Evolutionary conservation across 306 rosid species (phyloP), one percentile per base, ranked within the genome.

Genomic region (Sechiopsis laciniata): DNA sequence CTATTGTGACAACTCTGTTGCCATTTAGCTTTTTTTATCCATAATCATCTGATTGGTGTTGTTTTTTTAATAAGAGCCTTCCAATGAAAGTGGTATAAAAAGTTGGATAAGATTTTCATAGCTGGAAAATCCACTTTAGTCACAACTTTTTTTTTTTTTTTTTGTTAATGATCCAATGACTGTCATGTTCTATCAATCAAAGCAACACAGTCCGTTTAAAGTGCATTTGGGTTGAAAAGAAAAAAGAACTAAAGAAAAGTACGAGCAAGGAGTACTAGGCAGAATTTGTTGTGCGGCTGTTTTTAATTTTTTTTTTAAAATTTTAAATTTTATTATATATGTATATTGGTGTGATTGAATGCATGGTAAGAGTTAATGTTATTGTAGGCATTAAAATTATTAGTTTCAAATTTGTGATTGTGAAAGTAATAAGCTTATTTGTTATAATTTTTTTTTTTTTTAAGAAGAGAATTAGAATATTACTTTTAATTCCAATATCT

Each of bases 201-300:
- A 45, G 13, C 32, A 48, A 48, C 57, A 68, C 20, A 6, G 56
- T 68, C 73, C 57, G 20, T 21, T 68, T 10, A 48, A 68, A 68
- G 73, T 68, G 73, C 73, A 12, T 68, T 46, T 45, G 72, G 56
- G 46, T 67, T 67, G 56, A 67, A 68, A 46, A 68, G 40, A 48
- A 21, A 67, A 6, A 21, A 4, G 45, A 2, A 13, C 2, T 37
- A 67, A 2, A 67, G 12, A 67, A 12, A 68, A 2, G 19, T 46
- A 21, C 13, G 19, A 22, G 20, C 73, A 68, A 46, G 40, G 73
- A 46, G 55, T 67, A 67, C 72, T 67, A 67, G 55, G 32, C 45
- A 67, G 12, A 67, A 66, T 10, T 17, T 20, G 17, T 17, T 20
- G 17, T 45, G 72, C 5, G 10, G 68, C 29, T 26, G 29, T 2